Base-by-base conservation (phyloP, 108 stramenopile genomes). In the Skeletonema costatum region DNA sequence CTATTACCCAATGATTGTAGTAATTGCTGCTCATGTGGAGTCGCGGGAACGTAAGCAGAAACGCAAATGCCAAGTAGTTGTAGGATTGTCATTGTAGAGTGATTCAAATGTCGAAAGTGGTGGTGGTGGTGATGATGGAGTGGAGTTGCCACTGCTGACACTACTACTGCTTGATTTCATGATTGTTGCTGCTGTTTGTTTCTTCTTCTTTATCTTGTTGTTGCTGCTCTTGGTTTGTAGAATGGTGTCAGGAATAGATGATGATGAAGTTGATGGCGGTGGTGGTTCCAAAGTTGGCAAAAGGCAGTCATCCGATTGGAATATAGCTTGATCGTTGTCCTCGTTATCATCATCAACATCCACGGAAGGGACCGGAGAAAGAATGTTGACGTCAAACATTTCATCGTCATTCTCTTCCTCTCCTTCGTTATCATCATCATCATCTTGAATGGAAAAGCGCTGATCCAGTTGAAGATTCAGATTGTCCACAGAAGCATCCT, bases 1-100 rank as follows among this genome's bases (percentile, higher is more conserved):
- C 2, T 19, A 21, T 58, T 72, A 17, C 81, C 71, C 2, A 72
- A 25, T 13, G 70, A 53, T 32, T 59, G 35, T 10, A 42, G 41
- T 13, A 82, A 61, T 32, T 82, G 74, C 0, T 73, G 46, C 41
- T 82, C 81, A 14, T 76, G 66, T 21, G 81, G 66, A 6, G 81
- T 73, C 0, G 59, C 61, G 61, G 81, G 81, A 13, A 75, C 32
- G 39, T 82, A 82, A 6, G 81, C 81, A 2, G 81, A 82, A 11
- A n/a, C 81, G 70, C 25, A 82, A 33, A 13, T 71, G 69, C 81
- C 81, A 82, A 4, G 50, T 19, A 9, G 71, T 75, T 12, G 72
- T 66, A 5, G 75, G 61, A 5, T 74, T 74, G 8, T 75, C 72
- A 71, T 46, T 82, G 75, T 19, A 66, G 76, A 82, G 65, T n/a